Conservation (phyloP, 2,329 filamentous ascomycete genomes). For the Mariannaea sp. region DNA sequence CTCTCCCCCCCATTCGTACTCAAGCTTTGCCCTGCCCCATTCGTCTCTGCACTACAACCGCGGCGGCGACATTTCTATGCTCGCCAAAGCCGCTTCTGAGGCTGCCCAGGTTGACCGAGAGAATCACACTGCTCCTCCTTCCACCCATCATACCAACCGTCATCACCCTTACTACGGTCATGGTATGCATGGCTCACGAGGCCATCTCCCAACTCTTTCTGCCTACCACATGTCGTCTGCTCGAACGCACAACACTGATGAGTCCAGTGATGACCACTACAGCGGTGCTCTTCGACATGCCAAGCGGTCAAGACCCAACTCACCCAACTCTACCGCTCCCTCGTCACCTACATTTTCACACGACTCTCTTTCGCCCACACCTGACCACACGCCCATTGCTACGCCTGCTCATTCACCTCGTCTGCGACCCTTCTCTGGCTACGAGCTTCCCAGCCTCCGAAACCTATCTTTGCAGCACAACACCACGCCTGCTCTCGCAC, state of each 20-base stretch:
- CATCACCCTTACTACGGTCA: conserved; percentile 61
- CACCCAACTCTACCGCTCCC: conserved; percentile 92
- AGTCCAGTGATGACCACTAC: conserved; percentile 78
- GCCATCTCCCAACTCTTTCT: conserved; percentile 75
- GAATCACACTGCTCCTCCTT: conserved; percentile 46
- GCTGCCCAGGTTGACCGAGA: conserved; percentile 68
- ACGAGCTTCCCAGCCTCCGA: conserved; percentile 84
- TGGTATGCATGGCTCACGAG: conserved; percentile 55
- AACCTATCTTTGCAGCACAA: conserved; percentile 60
- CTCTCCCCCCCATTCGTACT: conserved; percentile 91
- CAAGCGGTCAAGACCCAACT: conserved; percentile 91
- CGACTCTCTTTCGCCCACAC: conserved; percentile 92
- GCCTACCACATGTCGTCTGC: conserved; percentile 86
- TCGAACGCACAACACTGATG: conserved; percentile 81
- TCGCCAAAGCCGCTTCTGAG: conserved; percentile 65
- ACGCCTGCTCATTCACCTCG: conserved; percentile 95
- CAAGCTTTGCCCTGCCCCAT: conserved; percentile 63
- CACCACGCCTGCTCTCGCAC: conserved; percentile 60
- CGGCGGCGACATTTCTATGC: conserved; percentile 60
- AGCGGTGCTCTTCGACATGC: conserved; percentile 68
- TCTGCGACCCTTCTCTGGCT: conserved; percentile 76
- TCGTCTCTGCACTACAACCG: conserved; percentile 57
- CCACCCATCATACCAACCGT: conserved; percentile 49
- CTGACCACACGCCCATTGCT: conserved; percentile 96
- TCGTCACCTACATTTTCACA: conserved; percentile 97